Evolutionary conservation across 1,139 yeast genomes (phyloP).

Genomic region (Yamadazyma siamensis): DNA sequence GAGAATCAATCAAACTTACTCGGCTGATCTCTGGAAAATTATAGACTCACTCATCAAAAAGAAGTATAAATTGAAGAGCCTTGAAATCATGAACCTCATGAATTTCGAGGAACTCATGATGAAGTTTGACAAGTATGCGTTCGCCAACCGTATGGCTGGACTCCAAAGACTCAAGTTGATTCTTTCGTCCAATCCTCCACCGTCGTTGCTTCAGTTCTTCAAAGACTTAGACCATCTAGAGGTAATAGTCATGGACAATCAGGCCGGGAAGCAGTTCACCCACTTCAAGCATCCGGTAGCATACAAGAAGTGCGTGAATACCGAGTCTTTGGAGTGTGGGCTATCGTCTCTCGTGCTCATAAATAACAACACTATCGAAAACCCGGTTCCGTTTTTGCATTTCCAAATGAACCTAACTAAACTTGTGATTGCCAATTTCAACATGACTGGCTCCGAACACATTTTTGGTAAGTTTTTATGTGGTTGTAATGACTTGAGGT

Average conservation of each 20-base stretch:
- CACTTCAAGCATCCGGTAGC: slow-evolving; percentile 2
- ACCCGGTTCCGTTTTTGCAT: slow-evolving; percentile 16
- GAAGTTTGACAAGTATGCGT: slow-evolving; percentile 23
- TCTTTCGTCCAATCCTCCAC: slow-evolving; percentile 21
- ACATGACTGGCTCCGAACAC: slow-evolving; percentile 26
- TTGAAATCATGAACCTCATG: slow-evolving; percentile 13
- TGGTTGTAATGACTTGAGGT: slow-evolving; percentile 16
- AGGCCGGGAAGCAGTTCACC: slow-evolving; percentile 2
- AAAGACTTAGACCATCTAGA: slow-evolving; percentile 24
- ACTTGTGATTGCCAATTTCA: slow-evolving; percentile 28
- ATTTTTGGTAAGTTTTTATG: slow-evolving; percentile 29
- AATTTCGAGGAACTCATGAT: slow-evolving; percentile 24
- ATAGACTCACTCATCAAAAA: slow-evolving; percentile 23
- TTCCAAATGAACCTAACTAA: slow-evolving; percentile 21
- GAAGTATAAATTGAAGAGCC: slow-evolving; percentile 14
- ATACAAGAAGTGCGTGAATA: slow-evolving; percentile 4
- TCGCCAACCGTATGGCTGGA: slow-evolving; percentile 23
- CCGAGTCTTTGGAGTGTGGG: background rate
- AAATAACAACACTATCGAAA: slow-evolving; percentile 22
- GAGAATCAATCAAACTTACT: slow-evolving; percentile 24
- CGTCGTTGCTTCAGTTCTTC: slow-evolving; percentile 24
- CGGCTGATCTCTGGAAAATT: slow-evolving; percentile 22
- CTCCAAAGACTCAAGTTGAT: slow-evolving; percentile 23
- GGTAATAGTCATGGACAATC: slow-evolving; percentile 17
- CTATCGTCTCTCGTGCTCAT: slow-evolving; percentile 17